These are phyloP conservation scores for Chernovozyma aurita DNA, from an alignment of 1,139 yeast species.

Conservation along the genomic window DNA sequence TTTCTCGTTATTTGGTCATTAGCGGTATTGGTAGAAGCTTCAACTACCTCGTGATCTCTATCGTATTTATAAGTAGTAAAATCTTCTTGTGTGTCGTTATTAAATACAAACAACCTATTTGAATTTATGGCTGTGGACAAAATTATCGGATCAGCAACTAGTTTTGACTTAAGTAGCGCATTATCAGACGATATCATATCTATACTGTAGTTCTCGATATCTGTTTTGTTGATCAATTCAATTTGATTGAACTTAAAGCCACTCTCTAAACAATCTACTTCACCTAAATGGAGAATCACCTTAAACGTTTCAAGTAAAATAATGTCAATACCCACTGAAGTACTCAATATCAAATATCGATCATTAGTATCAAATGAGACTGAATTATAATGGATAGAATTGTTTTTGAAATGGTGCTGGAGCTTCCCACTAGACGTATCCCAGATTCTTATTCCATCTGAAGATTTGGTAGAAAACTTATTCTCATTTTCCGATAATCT, in stretches of 20 bases:
- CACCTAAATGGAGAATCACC: background rate
- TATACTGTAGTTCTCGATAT: conserved; percentile 17
- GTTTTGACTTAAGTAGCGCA: conserved; percentile 28
- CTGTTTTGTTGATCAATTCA: conserved; percentile 12
- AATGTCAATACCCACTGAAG: background rate
- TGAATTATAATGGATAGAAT: background rate
- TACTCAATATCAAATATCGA: background rate
- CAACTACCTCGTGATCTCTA: conserved; percentile 1
- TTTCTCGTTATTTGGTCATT: background rate
- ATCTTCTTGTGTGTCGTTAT: conserved; percentile 8
- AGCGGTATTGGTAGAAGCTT: background rate
- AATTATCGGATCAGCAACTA: conserved; percentile 27
- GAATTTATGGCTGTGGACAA: conserved; percentile 27
- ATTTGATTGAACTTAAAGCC: conserved; percentile 12
- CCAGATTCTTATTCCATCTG: conserved; percentile 5
- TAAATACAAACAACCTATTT: conserved; percentile 24
- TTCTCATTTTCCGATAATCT: conserved; percentile 19
- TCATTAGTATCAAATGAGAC: conserved; percentile 3
- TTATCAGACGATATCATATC: conserved; percentile 36
- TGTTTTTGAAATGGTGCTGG: background rate
- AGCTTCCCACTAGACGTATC: conserved; percentile 1
- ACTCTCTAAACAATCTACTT: background rate
- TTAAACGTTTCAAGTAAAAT: background rate
- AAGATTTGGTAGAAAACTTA: conserved; percentile 1
- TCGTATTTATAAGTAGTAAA: background rate